phyloP scores from a whole-genome alignment of 2,329 filamentous ascomycete genomes.

The Chrysosporium keratinophilum region DNA sequence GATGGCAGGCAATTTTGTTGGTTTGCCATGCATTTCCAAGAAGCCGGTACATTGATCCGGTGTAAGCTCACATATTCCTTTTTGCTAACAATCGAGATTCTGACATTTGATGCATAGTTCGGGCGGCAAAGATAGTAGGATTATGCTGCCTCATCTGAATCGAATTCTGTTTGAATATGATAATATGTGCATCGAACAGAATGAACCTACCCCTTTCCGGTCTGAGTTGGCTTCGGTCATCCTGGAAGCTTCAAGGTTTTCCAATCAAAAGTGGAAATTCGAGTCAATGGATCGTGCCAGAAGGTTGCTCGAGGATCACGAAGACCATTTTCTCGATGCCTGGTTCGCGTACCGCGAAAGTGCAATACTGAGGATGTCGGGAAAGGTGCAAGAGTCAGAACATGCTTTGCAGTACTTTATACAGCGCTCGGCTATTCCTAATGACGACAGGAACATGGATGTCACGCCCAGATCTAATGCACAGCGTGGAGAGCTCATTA shows the following conservation, averaged over 20 bases:
- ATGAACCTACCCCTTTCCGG: neutral
- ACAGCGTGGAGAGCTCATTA: constrained; percentile 13
- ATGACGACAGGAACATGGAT: neutral
- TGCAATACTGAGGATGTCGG: constrained; percentile 4
- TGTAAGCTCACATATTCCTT: neutral
- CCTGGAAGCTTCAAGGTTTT: constrained; percentile 4
- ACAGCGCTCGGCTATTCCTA: neutral
- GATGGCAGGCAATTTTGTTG: constrained; percentile 12
- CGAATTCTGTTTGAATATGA: constrained; percentile 8
- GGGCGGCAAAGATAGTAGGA: neutral
- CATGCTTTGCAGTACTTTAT: constrained; percentile 6
- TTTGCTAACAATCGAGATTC: neutral
- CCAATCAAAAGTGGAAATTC: constrained; percentile 5
- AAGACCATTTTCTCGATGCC: constrained; percentile 7
- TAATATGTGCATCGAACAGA: no score
- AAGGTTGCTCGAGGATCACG: constrained; percentile 1
- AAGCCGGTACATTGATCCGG: neutral
- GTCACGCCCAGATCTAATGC: constrained; percentile 12
- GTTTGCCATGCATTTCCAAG: constrained; percentile 13
- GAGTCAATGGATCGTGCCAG: constrained; percentile 6
- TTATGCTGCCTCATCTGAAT: constrained; percentile 9
- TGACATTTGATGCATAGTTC: neutral
- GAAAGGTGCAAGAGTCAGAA: constrained; percentile 4
- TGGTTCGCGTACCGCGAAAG: constrained; percentile 4
- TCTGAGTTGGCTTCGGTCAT: no score